Percentiles rank a stretch among this genome's conserved stretches.
Evolutionary conservation across 768 basidiomycete species (phyloP).

Genomic region (Cantharellus anzutake): DNA sequence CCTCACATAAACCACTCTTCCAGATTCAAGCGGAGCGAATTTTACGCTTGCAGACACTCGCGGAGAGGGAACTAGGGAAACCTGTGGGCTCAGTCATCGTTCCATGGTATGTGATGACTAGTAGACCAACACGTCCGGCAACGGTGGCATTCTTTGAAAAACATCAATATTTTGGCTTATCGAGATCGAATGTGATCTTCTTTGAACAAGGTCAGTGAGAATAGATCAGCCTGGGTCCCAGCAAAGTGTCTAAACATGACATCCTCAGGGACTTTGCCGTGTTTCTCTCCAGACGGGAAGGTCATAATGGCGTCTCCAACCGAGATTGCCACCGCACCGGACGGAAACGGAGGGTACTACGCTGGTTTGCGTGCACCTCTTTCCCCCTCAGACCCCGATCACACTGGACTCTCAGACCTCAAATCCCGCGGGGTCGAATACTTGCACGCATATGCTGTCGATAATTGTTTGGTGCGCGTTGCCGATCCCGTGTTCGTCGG

Average conservation of each 20-base stretch:
- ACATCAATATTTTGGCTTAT: conserved; percentile 66
- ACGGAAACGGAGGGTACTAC: conserved; percentile 95
- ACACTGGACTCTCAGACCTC: conserved; percentile 73
- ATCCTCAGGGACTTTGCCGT: conserved; percentile 72
- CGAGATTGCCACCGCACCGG: conserved; percentile 83
- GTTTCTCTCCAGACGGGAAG: conserved; percentile 85
- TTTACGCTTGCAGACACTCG: conserved; percentile 57
- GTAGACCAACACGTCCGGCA: conserved; percentile 76
- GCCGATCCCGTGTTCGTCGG: conserved; percentile 97
- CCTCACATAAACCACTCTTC: conserved; percentile 86
- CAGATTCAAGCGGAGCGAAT: conserved; percentile 98
- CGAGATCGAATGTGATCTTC: conserved; percentile 63
- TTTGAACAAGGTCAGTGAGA: conserved; percentile 78
- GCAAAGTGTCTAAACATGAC: neutral
- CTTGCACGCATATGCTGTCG: conserved; percentile 91
- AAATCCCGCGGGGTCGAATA: conserved; percentile 57
- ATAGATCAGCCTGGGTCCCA: neutral
- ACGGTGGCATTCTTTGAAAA: conserved; percentile 73
- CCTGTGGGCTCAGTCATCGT: conserved; percentile 44
- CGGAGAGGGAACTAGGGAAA: conserved; percentile 26
- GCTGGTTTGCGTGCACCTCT: conserved; percentile 74
- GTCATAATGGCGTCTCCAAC: conserved; percentile 67
- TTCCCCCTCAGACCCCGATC: conserved; percentile 33
- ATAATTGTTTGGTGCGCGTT: conserved; percentile 95
- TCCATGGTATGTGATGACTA: conserved; percentile 99